Percentiles rank a stretch among this genome's conserved stretches.
Evolutionary conservation across 2,329 filamentous ascomycete species (phyloP).

Genomic region (Epichloe scottii): DNA sequence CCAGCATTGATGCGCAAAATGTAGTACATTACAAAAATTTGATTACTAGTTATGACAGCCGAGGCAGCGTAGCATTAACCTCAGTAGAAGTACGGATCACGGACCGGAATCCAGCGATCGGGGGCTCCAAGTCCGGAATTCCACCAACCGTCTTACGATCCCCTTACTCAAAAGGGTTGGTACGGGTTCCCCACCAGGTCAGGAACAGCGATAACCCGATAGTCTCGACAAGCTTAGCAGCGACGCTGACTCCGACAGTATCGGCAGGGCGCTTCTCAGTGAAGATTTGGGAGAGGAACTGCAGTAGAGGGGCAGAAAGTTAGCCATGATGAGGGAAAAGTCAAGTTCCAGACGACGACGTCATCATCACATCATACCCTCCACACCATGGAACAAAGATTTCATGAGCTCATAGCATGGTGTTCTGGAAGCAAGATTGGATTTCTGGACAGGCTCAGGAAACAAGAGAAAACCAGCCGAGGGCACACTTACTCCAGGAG

Average conservation of each 20-base stretch:
- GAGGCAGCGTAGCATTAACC: not conserved
- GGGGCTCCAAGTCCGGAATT: not conserved
- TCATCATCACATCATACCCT: not conserved
- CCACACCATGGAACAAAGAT: not conserved
- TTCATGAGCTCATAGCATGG: not conserved
- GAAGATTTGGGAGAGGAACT: slow-evolving; percentile 80
- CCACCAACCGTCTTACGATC: not conserved
- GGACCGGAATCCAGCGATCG: not conserved
- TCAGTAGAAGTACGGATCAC: not conserved
- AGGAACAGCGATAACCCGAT: slow-evolving; percentile 84
- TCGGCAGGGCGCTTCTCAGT: slow-evolving; percentile 87
- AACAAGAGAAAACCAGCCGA: not conserved
- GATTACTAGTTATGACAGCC: slow-evolving; percentile 2
- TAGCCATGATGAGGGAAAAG: not conserved
- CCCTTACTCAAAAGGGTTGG: slow-evolving; percentile 72
- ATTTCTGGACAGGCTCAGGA: not conserved
- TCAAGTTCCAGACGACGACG: not conserved
- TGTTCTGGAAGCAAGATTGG: not conserved
- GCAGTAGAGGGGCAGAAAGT: not conserved
- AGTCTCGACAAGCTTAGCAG: slow-evolving; percentile 84
- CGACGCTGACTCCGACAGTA: slow-evolving; percentile 72
- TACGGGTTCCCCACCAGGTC: slow-evolving; percentile 95
- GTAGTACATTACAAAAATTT: not conserved
- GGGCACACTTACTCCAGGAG: slow-evolving; percentile 55
- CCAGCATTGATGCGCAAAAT: not conserved